A percentile compares a stretch with the other conserved stretches of the same genome.
Conservation (phyloP, 1,139 yeast genomes). For the Kurtzmaniella natalensis region DNA sequence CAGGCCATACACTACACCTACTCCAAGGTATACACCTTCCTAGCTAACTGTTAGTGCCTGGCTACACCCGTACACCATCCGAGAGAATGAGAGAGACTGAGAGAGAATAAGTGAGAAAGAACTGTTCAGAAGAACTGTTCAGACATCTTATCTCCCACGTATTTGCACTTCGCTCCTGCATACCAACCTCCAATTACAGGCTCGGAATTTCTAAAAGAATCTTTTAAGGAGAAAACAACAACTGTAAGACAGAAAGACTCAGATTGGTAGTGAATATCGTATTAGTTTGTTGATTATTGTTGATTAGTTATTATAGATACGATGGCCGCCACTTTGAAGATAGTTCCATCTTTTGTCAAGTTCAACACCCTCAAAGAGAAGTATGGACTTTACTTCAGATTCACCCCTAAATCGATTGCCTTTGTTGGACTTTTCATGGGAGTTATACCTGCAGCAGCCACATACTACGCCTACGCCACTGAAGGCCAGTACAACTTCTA, state of each 20-base stretch:
- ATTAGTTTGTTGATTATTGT: too few relatives aligned
- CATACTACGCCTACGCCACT: conserved; percentile 31
- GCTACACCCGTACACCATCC: too few relatives aligned
- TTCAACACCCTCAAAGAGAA: conserved; percentile 43
- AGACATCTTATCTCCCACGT: not conserved
- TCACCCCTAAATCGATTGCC: conserved; percentile 35
- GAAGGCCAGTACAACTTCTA: conserved; percentile 34
- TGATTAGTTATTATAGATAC: too few relatives aligned
- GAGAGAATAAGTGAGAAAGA: too few relatives aligned
- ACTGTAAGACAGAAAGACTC: not conserved
- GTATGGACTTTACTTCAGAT: conserved; percentile 41
- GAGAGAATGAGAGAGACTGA: too few relatives aligned
- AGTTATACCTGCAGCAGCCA: conserved; percentile 33
- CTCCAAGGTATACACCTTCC: too few relatives aligned
- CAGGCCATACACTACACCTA: too few relatives aligned
- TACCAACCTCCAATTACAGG: not conserved
- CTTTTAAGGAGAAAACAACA: not conserved
- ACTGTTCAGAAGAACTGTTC: not conserved
- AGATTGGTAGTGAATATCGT: too few relatives aligned
- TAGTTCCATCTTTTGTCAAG: conserved; percentile 41
- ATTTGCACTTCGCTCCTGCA: conserved; percentile 2
- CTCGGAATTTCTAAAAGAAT: not conserved
- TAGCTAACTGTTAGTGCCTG: too few relatives aligned
- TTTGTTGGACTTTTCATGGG: conserved; percentile 39
- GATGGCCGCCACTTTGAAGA: conserved; percentile 46